Evolutionary conservation across 768 basidiomycete genomes (phyloP), one percentile per base, ranked within the genome.

Genomic region (Rhodotorula graminis): DNA sequence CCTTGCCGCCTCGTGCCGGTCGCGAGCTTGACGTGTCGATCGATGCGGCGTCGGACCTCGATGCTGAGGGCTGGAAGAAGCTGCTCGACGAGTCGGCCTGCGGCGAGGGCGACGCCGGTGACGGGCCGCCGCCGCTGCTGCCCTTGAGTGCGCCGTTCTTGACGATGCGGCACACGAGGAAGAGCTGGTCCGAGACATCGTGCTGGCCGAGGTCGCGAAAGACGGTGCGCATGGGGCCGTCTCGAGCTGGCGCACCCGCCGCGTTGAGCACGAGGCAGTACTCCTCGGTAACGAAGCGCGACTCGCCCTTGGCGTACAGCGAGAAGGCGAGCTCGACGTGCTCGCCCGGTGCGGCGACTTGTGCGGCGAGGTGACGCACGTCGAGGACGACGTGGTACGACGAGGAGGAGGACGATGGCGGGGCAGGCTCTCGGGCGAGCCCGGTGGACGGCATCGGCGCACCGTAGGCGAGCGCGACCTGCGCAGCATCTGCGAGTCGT

Each of bases 261-360:
- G 94, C 91, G 80, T 95, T 94, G 19, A 97, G 85, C 56, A 95
- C 83, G 18, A 87, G 88, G 78, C 90, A 93, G 64, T 89, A 95
- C 19, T 98, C 95, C 81, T 98, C 95, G 0, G 93, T 93, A 55
- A 98, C 86, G 80, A 94, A 97, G 62, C 90, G 89, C 21, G 77
- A 77, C 63, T 90, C 90, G 63, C 86, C 85, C 79, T 90, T 89
- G 81, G 89, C 90, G 85, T 90, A 98, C 14, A 98, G 84, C 19
- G 92, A 93, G 83, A 98, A 96, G 79, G 88, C 92, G 6, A 98
- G 87, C 79, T 98, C 95, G 23, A 89, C 91, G 0, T 90, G 91
- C 81, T 98, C 95, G 18, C 93, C 93, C 0, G 94, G 89, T 0
- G 88, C 84, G 80, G 94, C 97, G 3, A 89, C 89, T 12, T 89